These are phyloP conservation scores for Hapsidospora chrysogenum DNA, from an alignment of 495 filamentous ascomycete genomes.

Conservation along the genomic window DNA sequence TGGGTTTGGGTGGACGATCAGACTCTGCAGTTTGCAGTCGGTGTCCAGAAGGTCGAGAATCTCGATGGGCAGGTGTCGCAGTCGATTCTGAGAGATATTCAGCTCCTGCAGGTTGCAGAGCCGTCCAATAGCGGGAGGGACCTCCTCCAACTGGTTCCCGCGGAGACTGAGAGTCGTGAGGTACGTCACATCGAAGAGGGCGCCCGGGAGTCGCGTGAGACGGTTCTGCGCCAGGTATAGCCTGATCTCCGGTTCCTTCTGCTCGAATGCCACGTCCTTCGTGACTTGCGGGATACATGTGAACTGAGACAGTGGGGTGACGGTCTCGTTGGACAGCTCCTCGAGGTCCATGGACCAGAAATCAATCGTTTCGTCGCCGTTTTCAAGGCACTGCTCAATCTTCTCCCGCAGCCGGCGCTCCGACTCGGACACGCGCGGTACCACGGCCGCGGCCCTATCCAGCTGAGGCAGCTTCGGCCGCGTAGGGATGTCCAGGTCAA, in stretches of 20 bases:
- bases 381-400: conserved; percentile 42
- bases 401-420: conserved; percentile 15
- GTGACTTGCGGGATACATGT: conserved; percentile 26
- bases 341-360: conserved; percentile 26
- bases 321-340: conserved; percentile 22
- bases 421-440: conserved; percentile 6
- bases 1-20: conserved; percentile 30
- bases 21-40: conserved; percentile 14
- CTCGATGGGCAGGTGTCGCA: conserved; percentile 55
- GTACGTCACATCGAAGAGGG: conserved; percentile 34
- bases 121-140: conserved; percentile 48
- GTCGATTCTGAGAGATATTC: conserved; percentile 54
- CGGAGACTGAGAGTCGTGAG: conserved; percentile 58
- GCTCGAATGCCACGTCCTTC: conserved; percentile 20
- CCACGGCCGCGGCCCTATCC: conserved; percentile 6
- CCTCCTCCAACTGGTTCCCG: conserved; percentile 44
- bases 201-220: conserved; percentile 31
- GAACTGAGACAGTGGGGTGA: conserved; percentile 43
- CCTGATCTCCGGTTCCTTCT: conserved; percentile 33
- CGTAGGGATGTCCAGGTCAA: conserved; percentile 6
- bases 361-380: conserved; percentile 43
- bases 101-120: conserved; percentile 46
- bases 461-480: conserved; percentile 10
- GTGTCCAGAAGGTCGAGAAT: conserved; percentile 39
- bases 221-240: conserved; percentile 48